Conservation (phyloP, 1,139 yeast species). For the Yamadazyma atlantica region DNA sequence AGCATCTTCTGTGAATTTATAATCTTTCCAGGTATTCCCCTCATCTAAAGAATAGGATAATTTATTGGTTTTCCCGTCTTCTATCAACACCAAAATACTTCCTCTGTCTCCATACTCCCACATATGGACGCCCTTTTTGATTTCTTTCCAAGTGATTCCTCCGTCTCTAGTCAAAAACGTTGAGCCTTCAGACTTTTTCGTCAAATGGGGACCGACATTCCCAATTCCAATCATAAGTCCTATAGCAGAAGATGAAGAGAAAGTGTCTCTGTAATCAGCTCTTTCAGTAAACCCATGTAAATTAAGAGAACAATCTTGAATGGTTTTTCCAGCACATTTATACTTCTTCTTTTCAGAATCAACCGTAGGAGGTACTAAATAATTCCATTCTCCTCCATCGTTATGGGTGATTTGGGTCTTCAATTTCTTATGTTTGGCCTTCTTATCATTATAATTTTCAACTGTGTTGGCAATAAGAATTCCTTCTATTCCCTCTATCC, state of each 20-base stretch:
- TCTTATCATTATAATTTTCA: slow-evolving; percentile 28
- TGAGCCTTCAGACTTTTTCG: slow-evolving; percentile 49
- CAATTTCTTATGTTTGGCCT: slow-evolving; percentile 31
- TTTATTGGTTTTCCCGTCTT: slow-evolving; percentile 54
- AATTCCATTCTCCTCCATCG: slow-evolving; percentile 90
- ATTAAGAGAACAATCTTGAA: slow-evolving; percentile 72
- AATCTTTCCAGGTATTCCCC: slow-evolving; percentile 75
- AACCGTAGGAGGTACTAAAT: slow-evolving; percentile 61
- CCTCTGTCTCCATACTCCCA: slow-evolving; percentile 99
- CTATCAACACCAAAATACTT: slow-evolving; percentile 73
- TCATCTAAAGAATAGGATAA: slow-evolving; percentile 72
- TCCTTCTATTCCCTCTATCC: slow-evolving; percentile 86
- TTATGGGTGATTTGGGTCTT: slow-evolving; percentile 79
- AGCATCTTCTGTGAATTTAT: slow-evolving; percentile 57
- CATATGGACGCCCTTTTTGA: slow-evolving; percentile 69
- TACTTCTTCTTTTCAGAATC: slow-evolving; percentile 64
- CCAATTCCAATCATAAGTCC: slow-evolving; percentile 90
- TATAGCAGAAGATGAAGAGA: slow-evolving; percentile 83
- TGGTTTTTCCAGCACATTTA: slow-evolving; percentile 49
- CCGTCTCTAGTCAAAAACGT: slow-evolving; percentile 85
- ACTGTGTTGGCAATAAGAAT: slow-evolving; percentile 75
- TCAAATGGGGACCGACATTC: slow-evolving; percentile 72
- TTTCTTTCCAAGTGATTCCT: slow-evolving; percentile 84
- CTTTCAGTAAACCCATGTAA: slow-evolving; percentile 92
- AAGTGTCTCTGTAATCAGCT: slow-evolving; percentile 78